Conservation (phyloP, 2,329 filamentous ascomycete genomes). For the Sporothrix inflata region DNA sequence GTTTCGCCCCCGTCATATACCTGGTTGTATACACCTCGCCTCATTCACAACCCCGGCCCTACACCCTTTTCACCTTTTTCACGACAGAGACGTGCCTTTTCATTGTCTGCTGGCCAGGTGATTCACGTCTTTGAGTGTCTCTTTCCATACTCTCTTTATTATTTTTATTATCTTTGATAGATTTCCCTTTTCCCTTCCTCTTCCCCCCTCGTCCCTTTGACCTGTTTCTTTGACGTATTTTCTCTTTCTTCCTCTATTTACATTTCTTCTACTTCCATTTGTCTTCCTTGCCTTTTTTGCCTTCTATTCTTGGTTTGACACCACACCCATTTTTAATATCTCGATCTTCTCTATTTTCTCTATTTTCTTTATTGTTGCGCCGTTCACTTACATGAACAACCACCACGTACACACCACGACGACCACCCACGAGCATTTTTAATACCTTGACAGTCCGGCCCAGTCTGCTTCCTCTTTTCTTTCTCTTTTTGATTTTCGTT, state of each 20-base stretch:
- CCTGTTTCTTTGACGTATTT: constrained; percentile 15
- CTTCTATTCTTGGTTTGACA: constrained; percentile 11
- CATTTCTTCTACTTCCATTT: neutral
- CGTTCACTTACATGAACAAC: neutral
- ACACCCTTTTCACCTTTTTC: neutral
- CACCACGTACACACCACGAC: neutral
- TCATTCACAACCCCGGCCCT: neutral
- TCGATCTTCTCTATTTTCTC: neutral
- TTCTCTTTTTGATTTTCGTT: constrained; percentile 16
- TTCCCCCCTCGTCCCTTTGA: neutral
- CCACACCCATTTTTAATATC: neutral
- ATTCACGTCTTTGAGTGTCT: constrained; percentile 14
- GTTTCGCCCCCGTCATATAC: constrained; percentile 17
- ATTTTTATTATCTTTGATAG: neutral
- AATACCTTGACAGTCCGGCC: constrained; percentile 12
- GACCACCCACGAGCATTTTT: neutral
- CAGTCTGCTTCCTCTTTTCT: neutral
- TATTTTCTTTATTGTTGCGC: neutral
- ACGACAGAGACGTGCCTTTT: neutral
- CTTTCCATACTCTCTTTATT: neutral
- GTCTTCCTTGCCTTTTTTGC: neutral
- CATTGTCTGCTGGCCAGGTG: constrained; percentile 21
- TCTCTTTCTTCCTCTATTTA: constrained; percentile 16
- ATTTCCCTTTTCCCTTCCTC: neutral
- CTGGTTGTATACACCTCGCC: constrained; percentile 2